These are phyloP conservation scores for Phylloporus arenicola DNA, from an alignment of 768 basidiomycete species.

Conservation along the genomic window DNA sequence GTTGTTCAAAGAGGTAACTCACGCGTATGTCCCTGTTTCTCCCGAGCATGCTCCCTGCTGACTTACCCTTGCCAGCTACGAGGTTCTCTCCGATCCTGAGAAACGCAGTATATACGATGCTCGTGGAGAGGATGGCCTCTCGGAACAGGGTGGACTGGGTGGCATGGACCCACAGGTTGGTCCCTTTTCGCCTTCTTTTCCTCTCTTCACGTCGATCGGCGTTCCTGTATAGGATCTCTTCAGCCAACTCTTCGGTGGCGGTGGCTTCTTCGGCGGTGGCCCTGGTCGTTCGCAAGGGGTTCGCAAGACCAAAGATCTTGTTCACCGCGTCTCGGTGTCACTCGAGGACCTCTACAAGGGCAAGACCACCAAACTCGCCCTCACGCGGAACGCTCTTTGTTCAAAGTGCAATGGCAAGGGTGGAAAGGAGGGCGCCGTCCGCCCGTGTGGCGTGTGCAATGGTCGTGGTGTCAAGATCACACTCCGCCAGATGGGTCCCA, in stretches of 20 bases:
- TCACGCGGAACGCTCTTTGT: conserved; percentile 94
- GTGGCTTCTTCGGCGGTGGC: conserved; percentile 65
- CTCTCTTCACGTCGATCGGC: neutral
- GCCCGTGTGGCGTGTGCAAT: conserved; percentile 66
- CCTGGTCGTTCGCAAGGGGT: conserved; percentile 66
- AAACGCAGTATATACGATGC: conserved; percentile 81
- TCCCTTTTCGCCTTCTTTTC: conserved; percentile 2
- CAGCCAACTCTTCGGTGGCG: conserved; percentile 91
- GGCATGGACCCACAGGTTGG: conserved; percentile 94
- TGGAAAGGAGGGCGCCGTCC: conserved; percentile 94
- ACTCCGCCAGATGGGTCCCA: conserved; percentile 96
- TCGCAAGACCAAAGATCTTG: conserved; percentile 95
- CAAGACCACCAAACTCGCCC: conserved; percentile 95
- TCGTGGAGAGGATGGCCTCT: conserved; percentile 87
- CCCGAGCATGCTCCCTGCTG: neutral
- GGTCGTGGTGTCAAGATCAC: conserved; percentile 91
- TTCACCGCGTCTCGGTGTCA: conserved; percentile 93
- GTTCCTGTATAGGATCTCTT: conserved; percentile 72
- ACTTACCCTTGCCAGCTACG: conserved; percentile 56
- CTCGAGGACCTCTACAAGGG: conserved; percentile 98
- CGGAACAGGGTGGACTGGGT: conserved; percentile 83
- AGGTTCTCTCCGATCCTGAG: conserved; percentile 85
- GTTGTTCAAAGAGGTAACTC: conserved; percentile 94
- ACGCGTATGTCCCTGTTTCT: conserved; percentile 59
- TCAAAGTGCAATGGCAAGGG: conserved; percentile 92